Percentiles rank a stretch among this genome's conserved stretches.
Conservation (phyloP, 257 asterid species). For the Primulina tabacum region DNA sequence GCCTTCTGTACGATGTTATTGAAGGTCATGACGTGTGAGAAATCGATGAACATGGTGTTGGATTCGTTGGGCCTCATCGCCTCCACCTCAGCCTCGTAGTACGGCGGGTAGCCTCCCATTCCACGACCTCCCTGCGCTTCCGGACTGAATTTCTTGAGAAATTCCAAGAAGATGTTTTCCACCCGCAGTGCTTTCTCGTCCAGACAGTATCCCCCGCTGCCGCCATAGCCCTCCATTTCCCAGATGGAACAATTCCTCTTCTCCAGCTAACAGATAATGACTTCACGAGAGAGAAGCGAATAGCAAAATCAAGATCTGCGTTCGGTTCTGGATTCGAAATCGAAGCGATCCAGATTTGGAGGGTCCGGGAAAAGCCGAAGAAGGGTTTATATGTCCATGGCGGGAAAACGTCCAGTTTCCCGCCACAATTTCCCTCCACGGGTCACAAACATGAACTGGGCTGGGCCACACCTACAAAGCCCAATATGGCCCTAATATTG, state of each 20-base stretch:
- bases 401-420: not conserved
- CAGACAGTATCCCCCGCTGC: slow-evolving; percentile 52
- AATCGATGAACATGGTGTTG: slow-evolving; percentile 87
- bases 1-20: slow-evolving; percentile 78
- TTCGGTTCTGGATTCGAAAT: not conserved
- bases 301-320: not conserved
- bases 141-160: slow-evolving; percentile 64
- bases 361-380: too few relatives aligned
- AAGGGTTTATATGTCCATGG: not conserved
- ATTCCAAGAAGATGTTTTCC: slow-evolving; percentile 75
- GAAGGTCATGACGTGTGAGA: slow-evolving; percentile 87
- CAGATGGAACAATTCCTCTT: not conserved
- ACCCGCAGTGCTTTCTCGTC: slow-evolving; percentile 88
- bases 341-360: not conserved
- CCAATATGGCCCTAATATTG: not conserved
- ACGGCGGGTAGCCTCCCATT: slow-evolving; percentile 45
- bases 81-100: slow-evolving; percentile 78
- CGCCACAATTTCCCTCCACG: not conserved
- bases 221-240: slow-evolving; percentile 54
- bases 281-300: not conserved
- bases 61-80: slow-evolving; percentile 80
- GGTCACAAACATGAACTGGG: not conserved
- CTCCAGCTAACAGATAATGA: not conserved
- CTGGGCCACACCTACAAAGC: not conserved
- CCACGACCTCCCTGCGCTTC: slow-evolving; percentile 39